Evolutionary conservation across 805 yeast genomes (phyloP).

Genomic region (Candida corydali): DNA sequence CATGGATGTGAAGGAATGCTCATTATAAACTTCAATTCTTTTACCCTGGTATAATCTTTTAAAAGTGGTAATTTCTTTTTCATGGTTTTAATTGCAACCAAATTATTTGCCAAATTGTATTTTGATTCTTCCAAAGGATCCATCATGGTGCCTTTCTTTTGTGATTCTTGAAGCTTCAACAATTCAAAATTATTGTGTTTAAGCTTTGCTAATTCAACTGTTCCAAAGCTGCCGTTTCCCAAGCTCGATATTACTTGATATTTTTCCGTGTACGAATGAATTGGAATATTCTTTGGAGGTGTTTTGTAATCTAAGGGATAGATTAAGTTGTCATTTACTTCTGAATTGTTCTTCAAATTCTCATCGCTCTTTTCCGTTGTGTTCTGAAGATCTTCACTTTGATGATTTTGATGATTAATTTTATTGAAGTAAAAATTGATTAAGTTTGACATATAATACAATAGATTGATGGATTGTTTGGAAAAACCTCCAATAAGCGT

Average conservation of each 20-base stretch:
- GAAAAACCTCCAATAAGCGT: neutral
- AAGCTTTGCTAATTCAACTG: conserved; percentile 60
- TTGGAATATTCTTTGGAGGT: conserved; percentile 12
- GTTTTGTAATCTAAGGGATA: conserved; percentile 8
- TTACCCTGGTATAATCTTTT: conserved; percentile 39
- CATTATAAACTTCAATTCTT: conserved; percentile 65
- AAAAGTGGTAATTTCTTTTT: conserved; percentile 42
- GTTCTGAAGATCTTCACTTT: neutral
- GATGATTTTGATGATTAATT: neutral
- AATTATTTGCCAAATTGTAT: conserved; percentile 21
- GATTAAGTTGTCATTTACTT: neutral
- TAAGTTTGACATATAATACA: conserved; percentile 4
- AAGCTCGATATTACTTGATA: conserved; percentile 51
- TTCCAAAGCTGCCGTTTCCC: conserved; percentile 77
- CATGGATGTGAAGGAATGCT: conserved; percentile 68
- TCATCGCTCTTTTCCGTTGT: no score
- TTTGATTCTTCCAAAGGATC: conserved; percentile 32
- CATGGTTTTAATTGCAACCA: conserved; percentile 81
- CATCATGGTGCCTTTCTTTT: conserved; percentile 46
- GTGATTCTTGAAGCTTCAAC: conserved; percentile 10
- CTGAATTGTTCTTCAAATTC: neutral
- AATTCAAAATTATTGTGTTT: conserved; percentile 18
- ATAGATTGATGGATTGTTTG: neutral
- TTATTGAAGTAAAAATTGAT: neutral
- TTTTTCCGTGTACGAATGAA: conserved; percentile 13